Conservation (phyloP, 768 basidiomycete genomes). For the Podaxis sp. region DNA sequence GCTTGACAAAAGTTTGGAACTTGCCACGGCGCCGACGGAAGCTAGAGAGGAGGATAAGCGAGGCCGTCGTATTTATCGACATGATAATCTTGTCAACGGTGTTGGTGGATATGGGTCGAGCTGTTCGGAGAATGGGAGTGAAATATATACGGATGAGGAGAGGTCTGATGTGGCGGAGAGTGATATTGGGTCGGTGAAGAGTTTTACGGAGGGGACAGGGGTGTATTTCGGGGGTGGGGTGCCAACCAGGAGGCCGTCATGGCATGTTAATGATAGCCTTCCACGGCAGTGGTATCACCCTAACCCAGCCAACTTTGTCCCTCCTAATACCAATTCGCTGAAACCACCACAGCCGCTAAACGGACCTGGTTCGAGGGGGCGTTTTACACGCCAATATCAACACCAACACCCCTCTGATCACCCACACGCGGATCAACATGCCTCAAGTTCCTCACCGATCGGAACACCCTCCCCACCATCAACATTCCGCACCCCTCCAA, state of each 20-base stretch:
- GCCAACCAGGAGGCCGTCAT: conserved; percentile 46
- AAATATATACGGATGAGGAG: conserved; percentile 68
- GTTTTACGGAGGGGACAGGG: conserved; percentile 54
- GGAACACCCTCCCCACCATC: conserved; percentile 1
- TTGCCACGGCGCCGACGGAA: conserved; percentile 51
- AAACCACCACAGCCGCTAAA: conserved; percentile 3
- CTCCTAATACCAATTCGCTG: conserved; percentile 17
- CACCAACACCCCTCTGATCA: conserved; percentile 20
- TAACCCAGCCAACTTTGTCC: conserved; percentile 12
- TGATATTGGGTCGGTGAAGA: conserved; percentile 67
- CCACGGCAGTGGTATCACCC: conserved; percentile 13
- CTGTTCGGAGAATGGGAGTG: conserved; percentile 44
- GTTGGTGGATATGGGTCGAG: conserved; percentile 18
- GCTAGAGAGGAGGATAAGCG: no score
- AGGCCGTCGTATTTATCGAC: background rate
- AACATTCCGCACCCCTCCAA: conserved; percentile 23
- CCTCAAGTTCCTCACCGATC: background rate
- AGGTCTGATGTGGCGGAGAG: conserved; percentile 61
- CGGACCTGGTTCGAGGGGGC: conserved; percentile 21
- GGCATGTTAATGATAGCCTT: conserved; percentile 39
- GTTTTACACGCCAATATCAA: conserved; percentile 24
- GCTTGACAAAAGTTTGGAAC: conserved; percentile 61
- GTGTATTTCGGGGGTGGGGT: conserved; percentile 17
- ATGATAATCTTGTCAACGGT: background rate
- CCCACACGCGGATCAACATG: conserved; percentile 8